These are phyloP conservation scores for Peronospora belbahrii DNA, from an alignment of 352 stramenopile genomes.

Conservation along the genomic window DNA sequence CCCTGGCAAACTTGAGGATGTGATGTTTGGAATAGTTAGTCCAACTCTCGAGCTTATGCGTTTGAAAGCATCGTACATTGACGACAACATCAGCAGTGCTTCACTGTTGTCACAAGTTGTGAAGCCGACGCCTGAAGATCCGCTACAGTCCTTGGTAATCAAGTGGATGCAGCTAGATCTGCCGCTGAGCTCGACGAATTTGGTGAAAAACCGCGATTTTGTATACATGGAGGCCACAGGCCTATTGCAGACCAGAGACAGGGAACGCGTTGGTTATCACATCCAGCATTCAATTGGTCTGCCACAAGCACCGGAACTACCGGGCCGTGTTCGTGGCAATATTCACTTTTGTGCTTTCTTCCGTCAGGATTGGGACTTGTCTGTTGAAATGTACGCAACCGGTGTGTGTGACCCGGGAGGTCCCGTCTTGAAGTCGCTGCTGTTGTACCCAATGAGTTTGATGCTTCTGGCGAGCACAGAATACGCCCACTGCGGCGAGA, in stretches of 20 bases:
- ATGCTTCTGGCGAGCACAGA: constrained; percentile 21
- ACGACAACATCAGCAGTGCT: constrained; percentile 28
- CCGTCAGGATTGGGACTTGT: constrained; percentile 19
- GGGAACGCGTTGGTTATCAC: constrained; percentile 54
- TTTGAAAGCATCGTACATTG: constrained; percentile 32
- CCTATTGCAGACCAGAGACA: constrained; percentile 26
- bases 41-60: constrained; percentile 31
- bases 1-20: constrained; percentile 29
- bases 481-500: constrained; percentile 28
- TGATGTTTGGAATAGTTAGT: constrained; percentile 35
- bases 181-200: constrained; percentile 24
- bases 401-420: constrained; percentile 21
- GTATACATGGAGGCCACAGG: constrained; percentile 15
- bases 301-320: constrained; percentile 26
- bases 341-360: constrained; percentile 26
- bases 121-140: constrained; percentile 23
- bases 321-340: constrained; percentile 19
- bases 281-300: constrained; percentile 58
- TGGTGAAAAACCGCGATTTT: constrained; percentile 41
- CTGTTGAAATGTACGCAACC: constrained; percentile 24
- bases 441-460: constrained; percentile 15
- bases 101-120: constrained; percentile 33
- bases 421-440: constrained; percentile 15
- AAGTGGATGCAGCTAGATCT: constrained; percentile 42
- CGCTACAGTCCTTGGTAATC: constrained; percentile 41